These are phyloP conservation scores for Eucalyptus tenuipes DNA, from an alignment of 345 rosid genomes.

Conservation along the genomic window DNA sequence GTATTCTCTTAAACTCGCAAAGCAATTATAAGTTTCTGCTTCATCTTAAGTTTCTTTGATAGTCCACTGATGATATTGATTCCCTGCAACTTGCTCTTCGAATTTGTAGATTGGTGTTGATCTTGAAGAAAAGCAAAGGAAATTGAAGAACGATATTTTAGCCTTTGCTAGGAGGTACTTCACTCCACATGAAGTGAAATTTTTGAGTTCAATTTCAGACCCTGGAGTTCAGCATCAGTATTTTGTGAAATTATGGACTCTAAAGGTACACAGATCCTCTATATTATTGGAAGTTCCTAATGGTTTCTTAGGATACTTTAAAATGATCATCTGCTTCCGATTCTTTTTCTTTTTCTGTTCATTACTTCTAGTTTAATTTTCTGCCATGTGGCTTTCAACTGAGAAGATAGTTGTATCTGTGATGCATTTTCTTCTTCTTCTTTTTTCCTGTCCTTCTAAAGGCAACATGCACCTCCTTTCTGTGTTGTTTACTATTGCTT, in stretches of 20 bases:
- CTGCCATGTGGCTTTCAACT: not conserved
- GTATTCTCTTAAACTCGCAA: not conserved
- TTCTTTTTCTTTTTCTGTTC: not conserved
- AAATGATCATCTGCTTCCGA: not conserved
- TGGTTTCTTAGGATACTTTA: not conserved
- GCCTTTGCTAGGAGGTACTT: slow-evolving; percentile 60
- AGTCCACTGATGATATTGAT: not conserved
- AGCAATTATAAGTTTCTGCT: not conserved
- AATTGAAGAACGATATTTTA: slow-evolving; percentile 30
- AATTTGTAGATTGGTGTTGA: slow-evolving; percentile 66
- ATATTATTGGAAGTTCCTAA: not conserved
- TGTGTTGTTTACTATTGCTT: not conserved
- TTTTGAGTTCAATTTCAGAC: slow-evolving; percentile 46
- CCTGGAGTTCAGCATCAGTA: slow-evolving; percentile 48
- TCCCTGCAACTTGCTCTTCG: not conserved
- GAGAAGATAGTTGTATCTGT: not conserved
- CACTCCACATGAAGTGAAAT: slow-evolving; percentile 38
- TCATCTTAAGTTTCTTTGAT: not conserved
- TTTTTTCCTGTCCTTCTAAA: not conserved
- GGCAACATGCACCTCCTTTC: not conserved
- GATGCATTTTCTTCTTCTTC: not conserved
- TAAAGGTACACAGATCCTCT: slow-evolving; percentile 34
- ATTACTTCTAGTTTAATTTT: not conserved
- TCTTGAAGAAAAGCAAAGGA: slow-evolving; percentile 71
- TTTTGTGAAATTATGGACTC: slow-evolving; percentile 82